phyloP scores from a whole-genome alignment of 108 stramenopile species.

The Discostella pseudostelligera region DNA sequence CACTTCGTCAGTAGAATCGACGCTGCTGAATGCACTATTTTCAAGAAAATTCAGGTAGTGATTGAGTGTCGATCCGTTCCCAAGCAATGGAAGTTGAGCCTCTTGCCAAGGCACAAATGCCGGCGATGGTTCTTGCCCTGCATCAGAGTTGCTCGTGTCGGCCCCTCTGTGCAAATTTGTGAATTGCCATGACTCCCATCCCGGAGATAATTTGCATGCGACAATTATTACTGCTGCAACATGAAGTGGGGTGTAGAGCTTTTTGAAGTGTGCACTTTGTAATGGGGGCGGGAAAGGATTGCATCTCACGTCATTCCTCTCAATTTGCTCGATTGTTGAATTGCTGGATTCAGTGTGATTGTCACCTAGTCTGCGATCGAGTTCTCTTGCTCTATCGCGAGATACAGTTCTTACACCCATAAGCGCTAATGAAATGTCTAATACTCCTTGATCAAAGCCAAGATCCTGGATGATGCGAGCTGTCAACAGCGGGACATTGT shows the following conservation, averaged over 20 bases:
- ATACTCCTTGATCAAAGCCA: constrained; percentile 55
- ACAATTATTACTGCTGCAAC: constrained; percentile 56
- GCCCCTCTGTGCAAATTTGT: constrained; percentile 14
- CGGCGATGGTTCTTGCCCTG: constrained; percentile 2
- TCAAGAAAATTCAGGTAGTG: constrained; percentile 55
- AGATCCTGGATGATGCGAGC: constrained; percentile 54
- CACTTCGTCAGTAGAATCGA: constrained; percentile 10
- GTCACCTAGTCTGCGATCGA: neutral
- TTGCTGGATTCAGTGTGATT: neutral
- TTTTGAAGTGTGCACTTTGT: constrained; percentile 23
- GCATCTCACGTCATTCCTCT: neutral
- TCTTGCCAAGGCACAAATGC: constrained; percentile 50
- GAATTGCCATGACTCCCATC: constrained; percentile 52
- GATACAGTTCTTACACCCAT: constrained; percentile 39
- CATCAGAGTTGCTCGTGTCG: neutral
- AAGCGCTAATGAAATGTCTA: constrained; percentile 50
- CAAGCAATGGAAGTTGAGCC: constrained; percentile 39
- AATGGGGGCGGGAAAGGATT: constrained; percentile 38
- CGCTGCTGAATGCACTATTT: constrained; percentile 31
- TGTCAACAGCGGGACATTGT: constrained; percentile 44
- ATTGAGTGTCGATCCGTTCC: constrained; percentile 44
- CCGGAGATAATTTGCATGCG: constrained; percentile 55
- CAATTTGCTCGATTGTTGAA: neutral
- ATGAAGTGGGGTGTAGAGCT: constrained; percentile 35
- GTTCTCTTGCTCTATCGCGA: neutral